Percentiles rank a stretch among this genome's conserved stretches.
These are phyloP conservation scores for Penicillium turbatum DNA, from an alignment of 495 filamentous ascomycete species.

Conservation along the genomic window DNA sequence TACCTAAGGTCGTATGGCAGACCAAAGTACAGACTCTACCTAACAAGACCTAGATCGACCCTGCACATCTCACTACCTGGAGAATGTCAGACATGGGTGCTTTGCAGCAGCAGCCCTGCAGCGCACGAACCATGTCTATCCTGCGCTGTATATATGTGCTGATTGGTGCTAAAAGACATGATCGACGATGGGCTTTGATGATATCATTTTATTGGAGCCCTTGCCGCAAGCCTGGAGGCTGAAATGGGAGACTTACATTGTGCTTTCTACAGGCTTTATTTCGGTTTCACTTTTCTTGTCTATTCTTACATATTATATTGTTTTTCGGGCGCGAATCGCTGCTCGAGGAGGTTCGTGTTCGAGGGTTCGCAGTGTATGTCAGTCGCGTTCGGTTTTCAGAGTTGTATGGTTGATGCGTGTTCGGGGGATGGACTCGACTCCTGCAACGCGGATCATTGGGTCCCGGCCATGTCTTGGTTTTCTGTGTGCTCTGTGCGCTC, in stretches of 20 bases:
- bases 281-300: not conserved
- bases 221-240: not conserved
- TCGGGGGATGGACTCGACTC: not conserved
- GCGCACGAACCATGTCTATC: conserved; percentile 4
- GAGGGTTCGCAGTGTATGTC: not conserved
- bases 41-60: not conserved
- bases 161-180: not conserved
- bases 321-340: not conserved
- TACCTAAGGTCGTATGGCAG: not conserved
- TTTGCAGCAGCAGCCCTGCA: conserved; percentile 4
- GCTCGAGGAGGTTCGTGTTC: not conserved
- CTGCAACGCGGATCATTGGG: conserved; percentile 1
- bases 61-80: conserved; percentile 1
- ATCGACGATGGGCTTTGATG: not conserved
- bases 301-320: not conserved
- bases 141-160: not conserved
- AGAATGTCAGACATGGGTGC: conserved; percentile 11
- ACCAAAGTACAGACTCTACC: not conserved
- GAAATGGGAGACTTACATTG: not conserved
- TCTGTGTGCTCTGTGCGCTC: not conserved
- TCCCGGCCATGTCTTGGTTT: not conserved
- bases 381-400: not conserved
- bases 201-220: conserved; percentile 8
- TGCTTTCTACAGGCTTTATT: not conserved
- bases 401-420: not conserved